phyloP scores from a whole-genome alignment of 2,329 filamentous ascomycete species.

The Pseudocercospora eumusae region DNA sequence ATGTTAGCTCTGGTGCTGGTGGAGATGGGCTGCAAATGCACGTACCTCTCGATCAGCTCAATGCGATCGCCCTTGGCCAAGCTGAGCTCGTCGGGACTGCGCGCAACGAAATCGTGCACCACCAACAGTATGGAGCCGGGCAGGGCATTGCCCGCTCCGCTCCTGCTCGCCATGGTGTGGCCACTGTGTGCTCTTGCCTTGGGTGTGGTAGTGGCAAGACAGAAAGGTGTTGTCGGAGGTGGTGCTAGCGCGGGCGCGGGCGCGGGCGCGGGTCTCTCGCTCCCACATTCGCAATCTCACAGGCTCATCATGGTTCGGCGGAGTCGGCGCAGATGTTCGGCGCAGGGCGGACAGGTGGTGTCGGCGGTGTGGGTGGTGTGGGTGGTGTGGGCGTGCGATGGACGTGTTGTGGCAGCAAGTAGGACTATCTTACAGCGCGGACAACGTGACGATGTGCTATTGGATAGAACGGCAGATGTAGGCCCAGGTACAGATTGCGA shows the following conservation, averaged over 20 bases:
- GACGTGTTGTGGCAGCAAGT: conserved; percentile 1
- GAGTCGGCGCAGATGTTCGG: conserved; percentile 4
- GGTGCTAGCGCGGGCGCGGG: conserved; percentile 8
- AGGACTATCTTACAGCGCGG: too few species aligned
- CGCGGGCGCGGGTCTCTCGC: conserved; percentile 5
- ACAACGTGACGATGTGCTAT: conserved; percentile 6
- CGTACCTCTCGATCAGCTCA: conserved; percentile 70
- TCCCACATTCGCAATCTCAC: conserved; percentile 7
- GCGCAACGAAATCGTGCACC: conserved; percentile 85
- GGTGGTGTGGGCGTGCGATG: neutral
- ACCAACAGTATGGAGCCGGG: conserved; percentile 58
- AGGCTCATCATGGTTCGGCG: conserved; percentile 3
- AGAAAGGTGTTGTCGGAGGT: neutral
- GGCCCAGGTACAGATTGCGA: neutral
- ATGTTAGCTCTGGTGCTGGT: conserved; percentile 11
- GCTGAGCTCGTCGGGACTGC: conserved; percentile 90
- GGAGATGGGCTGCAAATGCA: neutral
- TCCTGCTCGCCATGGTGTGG: conserved; percentile 30
- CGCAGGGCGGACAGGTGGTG: neutral
- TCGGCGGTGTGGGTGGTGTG: neutral
- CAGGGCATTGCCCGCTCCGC: conserved; percentile 32
- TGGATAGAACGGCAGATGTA: conserved; percentile 4
- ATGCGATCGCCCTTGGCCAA: conserved; percentile 82
- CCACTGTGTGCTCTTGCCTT: neutral
- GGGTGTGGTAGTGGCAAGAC: neutral